These are phyloP conservation scores for Fraxinus ornus DNA, from an alignment of 305 asterid species.

Conservation along the genomic window DNA sequence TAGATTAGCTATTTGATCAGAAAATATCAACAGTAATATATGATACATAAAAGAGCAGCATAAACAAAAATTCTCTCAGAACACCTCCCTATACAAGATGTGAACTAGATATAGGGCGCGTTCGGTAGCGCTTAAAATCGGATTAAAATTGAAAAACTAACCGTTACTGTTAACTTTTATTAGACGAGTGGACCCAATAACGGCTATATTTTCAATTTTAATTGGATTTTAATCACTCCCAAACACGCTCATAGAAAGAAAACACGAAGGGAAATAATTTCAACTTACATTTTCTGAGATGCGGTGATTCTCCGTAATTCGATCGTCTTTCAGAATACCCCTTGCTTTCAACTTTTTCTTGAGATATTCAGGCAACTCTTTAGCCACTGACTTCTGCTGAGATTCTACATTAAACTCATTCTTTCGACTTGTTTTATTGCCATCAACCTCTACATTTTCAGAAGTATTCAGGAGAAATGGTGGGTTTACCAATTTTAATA, in stretches of 20 bases:
- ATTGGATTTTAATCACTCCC: no score
- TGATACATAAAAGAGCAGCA: conserved; percentile 6
- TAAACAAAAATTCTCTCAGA: conserved; percentile 3
- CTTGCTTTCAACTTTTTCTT: conserved; percentile 87
- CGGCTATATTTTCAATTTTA: no score
- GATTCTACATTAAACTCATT: conserved; percentile 44
- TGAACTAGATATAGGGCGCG: neutral
- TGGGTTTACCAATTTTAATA: conserved; percentile 18
- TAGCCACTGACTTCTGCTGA: conserved; percentile 37
- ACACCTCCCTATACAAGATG: neutral
- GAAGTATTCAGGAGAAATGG: conserved; percentile 22
- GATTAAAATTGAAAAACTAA: no score
- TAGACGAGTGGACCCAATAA: no score
- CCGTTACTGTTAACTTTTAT: no score
- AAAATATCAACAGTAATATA: neutral
- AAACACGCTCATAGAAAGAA: neutral
- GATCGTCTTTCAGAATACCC: conserved; percentile 71
- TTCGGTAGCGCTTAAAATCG: no score
- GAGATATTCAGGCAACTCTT: conserved; percentile 84
- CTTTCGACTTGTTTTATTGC: conserved; percentile 33
- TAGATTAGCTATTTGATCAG: neutral
- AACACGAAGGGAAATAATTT: conserved; percentile 12
- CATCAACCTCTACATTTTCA: conserved; percentile 40
- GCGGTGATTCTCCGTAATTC: conserved; percentile 29
- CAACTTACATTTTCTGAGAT: conserved; percentile 47